phyloP scores from a whole-genome alignment of 208 protist species.

The Acanthamoeba healyi region DNA sequence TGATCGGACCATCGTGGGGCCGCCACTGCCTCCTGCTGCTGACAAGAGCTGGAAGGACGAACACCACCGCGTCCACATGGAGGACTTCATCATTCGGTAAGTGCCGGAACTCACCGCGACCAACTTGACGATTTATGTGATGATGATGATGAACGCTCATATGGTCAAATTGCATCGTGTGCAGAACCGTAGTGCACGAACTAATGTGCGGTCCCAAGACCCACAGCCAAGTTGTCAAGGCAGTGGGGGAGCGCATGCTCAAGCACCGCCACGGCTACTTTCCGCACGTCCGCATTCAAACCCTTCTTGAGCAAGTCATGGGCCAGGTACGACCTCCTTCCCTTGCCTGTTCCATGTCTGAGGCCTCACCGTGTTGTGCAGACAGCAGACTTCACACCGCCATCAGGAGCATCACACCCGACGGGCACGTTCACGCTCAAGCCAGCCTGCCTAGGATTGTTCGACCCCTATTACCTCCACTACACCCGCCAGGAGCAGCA shows the following conservation, averaged over 20 bases:
- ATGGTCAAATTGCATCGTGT: neutral
- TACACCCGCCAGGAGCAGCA: conserved; percentile 9
- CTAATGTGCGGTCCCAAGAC: neutral
- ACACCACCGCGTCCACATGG: conserved; percentile 16
- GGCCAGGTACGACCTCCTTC: neutral
- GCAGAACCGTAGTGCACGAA: neutral
- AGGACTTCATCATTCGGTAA: neutral
- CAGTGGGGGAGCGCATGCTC: conserved; percentile 43
- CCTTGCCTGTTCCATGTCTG: neutral
- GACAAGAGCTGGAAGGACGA: neutral
- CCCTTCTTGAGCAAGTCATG: neutral
- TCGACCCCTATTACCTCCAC: conserved; percentile 50
- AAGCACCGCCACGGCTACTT: conserved; percentile 37
- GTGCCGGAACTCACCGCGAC: too few species aligned
- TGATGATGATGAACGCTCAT: too few species aligned
- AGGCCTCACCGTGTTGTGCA: neutral
- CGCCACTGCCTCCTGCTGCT: neutral
- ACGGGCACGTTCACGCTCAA: conserved; percentile 31
- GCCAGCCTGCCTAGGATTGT: neutral
- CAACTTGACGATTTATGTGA: too few species aligned
- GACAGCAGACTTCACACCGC: conserved; percentile 16
- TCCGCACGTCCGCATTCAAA: neutral
- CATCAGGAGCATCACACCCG: neutral
- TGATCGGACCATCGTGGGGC: conserved; percentile 7
- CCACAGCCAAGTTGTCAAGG: conserved; percentile 40